A percentile compares a stretch with the other conserved stretches of the same genome.
Conservation (phyloP, 1,139 yeast genomes). For the Ogataea hybrid region DNA sequence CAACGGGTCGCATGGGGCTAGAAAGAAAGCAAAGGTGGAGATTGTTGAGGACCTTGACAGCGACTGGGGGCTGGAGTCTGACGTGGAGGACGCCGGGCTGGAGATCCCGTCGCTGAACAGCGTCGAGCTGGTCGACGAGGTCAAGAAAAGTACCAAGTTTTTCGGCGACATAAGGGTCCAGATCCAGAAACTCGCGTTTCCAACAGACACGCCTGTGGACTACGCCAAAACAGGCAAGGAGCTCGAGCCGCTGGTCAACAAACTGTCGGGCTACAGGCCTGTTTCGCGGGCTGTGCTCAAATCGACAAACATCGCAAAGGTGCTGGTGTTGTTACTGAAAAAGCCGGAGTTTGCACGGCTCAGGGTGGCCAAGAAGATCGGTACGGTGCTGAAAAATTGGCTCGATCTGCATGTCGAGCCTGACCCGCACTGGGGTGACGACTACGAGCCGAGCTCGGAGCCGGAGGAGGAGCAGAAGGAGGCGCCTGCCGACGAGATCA, state of each 20-base stretch:
- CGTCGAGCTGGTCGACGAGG: conserved; percentile 22
- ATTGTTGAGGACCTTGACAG: conserved; percentile 18
- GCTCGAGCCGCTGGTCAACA: conserved; percentile 23
- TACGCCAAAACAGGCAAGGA: conserved; percentile 20
- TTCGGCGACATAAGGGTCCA: conserved; percentile 24
- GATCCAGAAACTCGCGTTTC: conserved; percentile 25
- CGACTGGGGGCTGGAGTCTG: conserved; percentile 29
- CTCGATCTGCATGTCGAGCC: conserved; percentile 26
- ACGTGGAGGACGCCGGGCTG: conserved; percentile 19
- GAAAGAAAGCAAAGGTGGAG: conserved; percentile 3
- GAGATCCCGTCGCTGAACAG: conserved; percentile 22
- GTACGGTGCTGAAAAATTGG: conserved; percentile 24
- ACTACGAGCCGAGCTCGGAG: conserved; percentile 22
- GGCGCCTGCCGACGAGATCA: conserved; percentile 5
- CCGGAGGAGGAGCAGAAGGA: conserved; percentile 19
- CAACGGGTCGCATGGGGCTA: not conserved
- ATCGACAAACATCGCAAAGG: conserved; percentile 31
- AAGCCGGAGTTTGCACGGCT: conserved; percentile 33
- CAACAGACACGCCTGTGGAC: conserved; percentile 13
- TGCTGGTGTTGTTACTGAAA: conserved; percentile 31
- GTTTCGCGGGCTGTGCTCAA: conserved; percentile 30
- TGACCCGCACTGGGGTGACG: conserved; percentile 29
- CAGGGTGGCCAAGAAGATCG: conserved; percentile 21
- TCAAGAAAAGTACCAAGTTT: conserved; percentile 19
- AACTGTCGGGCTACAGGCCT: conserved; percentile 14